These are phyloP conservation scores for Colletotrichum orchidophilum DNA, from an alignment of 2,329 filamentous ascomycete species.

Conservation along the genomic window DNA sequence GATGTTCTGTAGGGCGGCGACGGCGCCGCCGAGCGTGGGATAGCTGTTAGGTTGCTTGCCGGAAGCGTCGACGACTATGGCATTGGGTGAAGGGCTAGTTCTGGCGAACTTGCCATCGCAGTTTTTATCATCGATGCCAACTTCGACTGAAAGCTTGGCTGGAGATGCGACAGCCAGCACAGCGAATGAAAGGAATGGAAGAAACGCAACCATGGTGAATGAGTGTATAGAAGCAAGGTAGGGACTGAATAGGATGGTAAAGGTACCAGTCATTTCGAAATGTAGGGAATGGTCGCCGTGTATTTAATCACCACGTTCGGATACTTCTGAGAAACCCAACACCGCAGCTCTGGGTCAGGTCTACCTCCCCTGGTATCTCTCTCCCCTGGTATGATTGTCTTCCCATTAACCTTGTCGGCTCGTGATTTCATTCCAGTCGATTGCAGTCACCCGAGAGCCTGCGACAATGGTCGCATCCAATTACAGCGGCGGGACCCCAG, in stretches of 20 bases:
- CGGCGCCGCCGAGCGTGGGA: slow-evolving; percentile 18
- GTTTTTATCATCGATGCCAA: not conserved
- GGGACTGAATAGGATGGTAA: not conserved
- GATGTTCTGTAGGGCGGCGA: slow-evolving; percentile 34
- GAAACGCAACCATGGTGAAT: slow-evolving; percentile 18
- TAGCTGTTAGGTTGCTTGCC: slow-evolving; percentile 23
- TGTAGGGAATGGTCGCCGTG: not conserved
- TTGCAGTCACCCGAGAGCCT: slow-evolving; percentile 8
- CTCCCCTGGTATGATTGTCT: not conserved
- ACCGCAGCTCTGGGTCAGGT: not conserved
- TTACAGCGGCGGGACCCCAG: not conserved
- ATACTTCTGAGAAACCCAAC: not conserved
- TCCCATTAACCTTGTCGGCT: not conserved
- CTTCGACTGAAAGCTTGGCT: not conserved
- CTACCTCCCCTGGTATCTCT: not conserved
- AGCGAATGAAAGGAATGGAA: not conserved
- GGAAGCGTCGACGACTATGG: slow-evolving; percentile 22
- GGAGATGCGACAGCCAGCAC: not conserved
- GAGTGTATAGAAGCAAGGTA: not conserved
- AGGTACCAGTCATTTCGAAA: not conserved
- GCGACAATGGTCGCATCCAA: not conserved
- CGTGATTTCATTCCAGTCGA: not conserved
- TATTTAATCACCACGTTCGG: slow-evolving; percentile 17
- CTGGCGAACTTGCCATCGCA: slow-evolving; percentile 19
- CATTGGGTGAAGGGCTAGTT: not conserved